Base-by-base conservation (phyloP, 768 basidiomycete genomes). In the Trametes gibbosa region DNA sequence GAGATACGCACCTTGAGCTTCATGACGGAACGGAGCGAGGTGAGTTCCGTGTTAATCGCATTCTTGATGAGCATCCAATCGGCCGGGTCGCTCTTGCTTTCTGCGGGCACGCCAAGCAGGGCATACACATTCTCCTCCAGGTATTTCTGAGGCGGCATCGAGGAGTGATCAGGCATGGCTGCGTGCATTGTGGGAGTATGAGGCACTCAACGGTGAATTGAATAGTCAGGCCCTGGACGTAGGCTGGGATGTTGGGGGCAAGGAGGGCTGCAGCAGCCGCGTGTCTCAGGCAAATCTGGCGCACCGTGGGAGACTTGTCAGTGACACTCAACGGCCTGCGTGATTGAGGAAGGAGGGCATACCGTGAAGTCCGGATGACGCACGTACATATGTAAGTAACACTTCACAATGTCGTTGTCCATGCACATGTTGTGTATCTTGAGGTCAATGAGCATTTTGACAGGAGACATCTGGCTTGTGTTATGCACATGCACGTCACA, bases 351-450 rank as follows among this genome's bases (percentile, higher is more conserved):
- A n/a, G n/a, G n/a, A n/a, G n/a, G n/a, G 27, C 58, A 10, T 21
- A 59, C 58, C 0, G 7, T 3, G 25, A 53, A 52, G 32, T 59
- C 58, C 17, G 58, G 58, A 37, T 59, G 58, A 17, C 58, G 58
- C 14, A 39, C 17, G 34, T 35, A 59, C 4, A 59, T 5, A 7
- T 37, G 51, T 8, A 60, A 23, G 25, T 48, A 47, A 5, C 58
- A 24, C 37, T 47, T 24, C 3, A 53, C 19, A 2, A 56, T 35
- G 32, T 56, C 42, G 23, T 61, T 56, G 25, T 52, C 50, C 8
- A 24, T 55, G 25, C 46, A 32, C 2, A 56, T 29, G 8, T 17
- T n/a, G n/a, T 51, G 60, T 6, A 56, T 61, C 48, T 55, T 54
- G 48, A 55, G 24, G 41, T 60, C 53, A 46, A 54, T 42, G 6